These are phyloP conservation scores for Teunomyces panamensis DNA, from an alignment of 805 yeast species.

Conservation along the genomic window DNA sequence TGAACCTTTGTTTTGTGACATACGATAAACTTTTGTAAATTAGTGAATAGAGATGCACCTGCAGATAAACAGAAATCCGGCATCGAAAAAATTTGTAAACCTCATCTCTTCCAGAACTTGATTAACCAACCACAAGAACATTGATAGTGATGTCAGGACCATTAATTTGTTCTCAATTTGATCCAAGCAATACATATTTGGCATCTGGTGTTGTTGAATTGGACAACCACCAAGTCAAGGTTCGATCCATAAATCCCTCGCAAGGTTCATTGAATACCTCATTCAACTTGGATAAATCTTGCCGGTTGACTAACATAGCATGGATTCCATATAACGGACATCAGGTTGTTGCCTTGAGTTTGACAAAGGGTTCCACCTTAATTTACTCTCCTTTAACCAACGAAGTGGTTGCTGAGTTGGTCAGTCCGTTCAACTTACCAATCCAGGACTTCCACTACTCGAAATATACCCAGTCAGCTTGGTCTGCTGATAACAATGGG, in stretches of 20 bases:
- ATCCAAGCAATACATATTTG: conserved; percentile 57
- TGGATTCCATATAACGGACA: conserved; percentile 52
- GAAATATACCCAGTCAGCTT: conserved; percentile 41
- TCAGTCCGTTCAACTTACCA: conserved; percentile 43
- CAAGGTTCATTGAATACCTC: conserved; percentile 45
- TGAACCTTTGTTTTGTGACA: background rate
- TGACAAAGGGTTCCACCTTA: conserved; percentile 61
- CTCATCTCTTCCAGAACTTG: background rate
- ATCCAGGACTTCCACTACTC: conserved; percentile 51
- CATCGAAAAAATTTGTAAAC: conserved; percentile 3
- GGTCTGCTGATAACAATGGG: conserved; percentile 62
- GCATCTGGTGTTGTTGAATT: conserved; percentile 67
- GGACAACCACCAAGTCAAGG: conserved; percentile 67
- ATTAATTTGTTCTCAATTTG: conserved; percentile 49
- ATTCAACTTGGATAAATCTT: conserved; percentile 51
- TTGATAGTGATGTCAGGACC: conserved; percentile 17
- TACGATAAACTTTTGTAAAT: background rate
- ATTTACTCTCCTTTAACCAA: conserved; percentile 67
- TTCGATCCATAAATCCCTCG: conserved; percentile 49
- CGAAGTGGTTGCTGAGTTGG: conserved; percentile 51
- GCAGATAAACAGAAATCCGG: background rate
- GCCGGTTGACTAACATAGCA: conserved; percentile 44
- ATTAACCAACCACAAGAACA: background rate
- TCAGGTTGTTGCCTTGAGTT: conserved; percentile 55
- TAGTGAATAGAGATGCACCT: background rate